Base-by-base conservation (phyloP, 768 basidiomycete genomes). In the Rhodotorula paludigena region DNA sequence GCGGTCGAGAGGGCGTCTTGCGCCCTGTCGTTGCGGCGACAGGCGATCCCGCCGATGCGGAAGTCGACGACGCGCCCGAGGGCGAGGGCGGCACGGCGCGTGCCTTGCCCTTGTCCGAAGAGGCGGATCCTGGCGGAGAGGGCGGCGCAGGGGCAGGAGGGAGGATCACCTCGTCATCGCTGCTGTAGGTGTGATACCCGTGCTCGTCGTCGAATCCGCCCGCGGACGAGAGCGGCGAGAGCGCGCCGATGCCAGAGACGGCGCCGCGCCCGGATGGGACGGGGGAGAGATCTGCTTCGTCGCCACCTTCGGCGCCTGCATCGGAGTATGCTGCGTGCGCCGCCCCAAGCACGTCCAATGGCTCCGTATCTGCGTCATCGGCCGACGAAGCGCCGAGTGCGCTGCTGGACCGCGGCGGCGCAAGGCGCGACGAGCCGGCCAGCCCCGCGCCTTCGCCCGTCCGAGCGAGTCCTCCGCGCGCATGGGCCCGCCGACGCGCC, bases 171-270 rank as follows among this genome's bases (percentile, higher is more conserved):
- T 68, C 67, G 39, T 61, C 67, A 2, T 57, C 39, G n/a, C 57
- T 63, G 8, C 28, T 30, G 57, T 68, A 68, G 20, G 57, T 63
- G 39, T 51, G 45, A 12, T 59, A 55, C 12, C 63, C 57, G 47
- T 32, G 35, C n/a, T 38, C 47, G 4, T 25, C 44, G 41, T 39
- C 60, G 30, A 47, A 36, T 25, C 18, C 49, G 39, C 25, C 12
- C 11, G 16, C 25, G 12, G n/a, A 14, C n/a, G n/a, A 25, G n/a
- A 48, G 47, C n/a, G 47, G 47, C 12, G 23, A 48, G 47, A 25
- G 47, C 25, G 11, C 25, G 3, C 25, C 1, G 25, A 23, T 4
- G 44, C 5, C 44, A 2, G 23, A 25, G 12, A 23, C 44, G 44
- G 23, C 42, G 42, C 42, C 30, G 18, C 42, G 20, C 20, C 2